Percentiles rank a stretch among this genome's conserved stretches.
Conservation (phyloP, 1,284 basidiomycete genomes). For the Ganoderma resinaceum region DNA sequence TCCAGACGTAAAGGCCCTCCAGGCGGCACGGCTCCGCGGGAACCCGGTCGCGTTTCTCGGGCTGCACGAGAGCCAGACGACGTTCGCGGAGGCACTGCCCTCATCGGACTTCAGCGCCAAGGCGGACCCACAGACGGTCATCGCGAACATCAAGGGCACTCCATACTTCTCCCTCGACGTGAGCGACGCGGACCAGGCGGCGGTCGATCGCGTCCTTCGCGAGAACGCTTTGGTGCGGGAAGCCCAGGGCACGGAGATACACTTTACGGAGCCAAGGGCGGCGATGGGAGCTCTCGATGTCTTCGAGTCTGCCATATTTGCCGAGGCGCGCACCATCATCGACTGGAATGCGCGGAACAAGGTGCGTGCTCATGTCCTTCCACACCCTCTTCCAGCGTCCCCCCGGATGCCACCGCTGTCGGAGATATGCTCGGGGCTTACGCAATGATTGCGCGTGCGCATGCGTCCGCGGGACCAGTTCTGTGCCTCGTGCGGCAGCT, state of each 20-base stretch:
- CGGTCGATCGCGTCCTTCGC: conserved; percentile 54
- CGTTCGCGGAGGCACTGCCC: conserved; percentile 56
- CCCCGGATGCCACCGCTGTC: neutral
- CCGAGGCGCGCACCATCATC: conserved; percentile 78
- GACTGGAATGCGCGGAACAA: conserved; percentile 93
- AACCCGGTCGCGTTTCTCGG: conserved; percentile 76
- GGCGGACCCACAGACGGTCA: conserved; percentile 45
- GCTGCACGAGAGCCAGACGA: conserved; percentile 68
- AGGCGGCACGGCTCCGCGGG: conserved; percentile 70
- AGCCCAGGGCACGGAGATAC: conserved; percentile 48
- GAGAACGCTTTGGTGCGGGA: conserved; percentile 39
- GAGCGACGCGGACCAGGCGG: conserved; percentile 53
- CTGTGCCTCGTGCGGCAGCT: conserved; percentile 88
- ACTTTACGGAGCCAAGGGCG: conserved; percentile 75
- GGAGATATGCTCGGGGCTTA: conserved; percentile 12
- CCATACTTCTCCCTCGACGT: conserved; percentile 86
- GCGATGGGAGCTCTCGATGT: conserved; percentile 60
- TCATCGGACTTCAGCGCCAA: conserved; percentile 64
- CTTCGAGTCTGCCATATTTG: conserved; percentile 77
- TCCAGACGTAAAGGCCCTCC: conserved; percentile 56
- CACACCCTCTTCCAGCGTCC: neutral
- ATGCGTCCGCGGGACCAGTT: conserved; percentile 56
- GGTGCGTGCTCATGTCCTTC: conserved; percentile 46
- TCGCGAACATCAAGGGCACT: conserved; percentile 71
- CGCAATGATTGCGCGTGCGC: conserved; percentile 16